phyloP scores from a whole-genome alignment of 176 grass and related monocot genomes.

The Bothriochloa decipiens region DNA sequence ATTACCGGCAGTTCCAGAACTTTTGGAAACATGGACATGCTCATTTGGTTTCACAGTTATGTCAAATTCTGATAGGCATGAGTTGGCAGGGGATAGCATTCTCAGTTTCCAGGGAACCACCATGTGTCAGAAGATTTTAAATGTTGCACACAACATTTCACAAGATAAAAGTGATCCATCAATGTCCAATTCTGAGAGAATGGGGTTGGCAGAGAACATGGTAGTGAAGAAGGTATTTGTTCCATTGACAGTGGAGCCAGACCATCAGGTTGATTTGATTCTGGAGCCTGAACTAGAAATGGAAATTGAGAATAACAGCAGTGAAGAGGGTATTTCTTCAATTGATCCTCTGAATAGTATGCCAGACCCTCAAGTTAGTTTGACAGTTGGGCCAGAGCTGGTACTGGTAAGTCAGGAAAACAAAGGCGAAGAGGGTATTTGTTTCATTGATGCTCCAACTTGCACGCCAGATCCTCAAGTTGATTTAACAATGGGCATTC shows the following conservation, averaged over 20 bases:
- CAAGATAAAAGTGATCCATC: slow-evolving; percentile 4
- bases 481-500: slow-evolving; percentile 6
- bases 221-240: slow-evolving; percentile 28
- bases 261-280: slow-evolving; percentile 30
- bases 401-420: slow-evolving; percentile 31
- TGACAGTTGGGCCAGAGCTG: background rate
- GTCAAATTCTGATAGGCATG: slow-evolving; percentile 43
- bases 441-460: slow-evolving; percentile 37
- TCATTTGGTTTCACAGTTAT: slow-evolving; percentile 67
- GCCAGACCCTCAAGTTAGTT: slow-evolving; percentile 36
- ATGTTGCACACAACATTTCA: slow-evolving; percentile 11
- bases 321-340: slow-evolving; percentile 28
- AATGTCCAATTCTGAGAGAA: slow-evolving; percentile 20
- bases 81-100: slow-evolving; percentile 50
- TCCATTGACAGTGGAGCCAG: slow-evolving; percentile 21
- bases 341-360: slow-evolving; percentile 30
- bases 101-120: slow-evolving; percentile 69
- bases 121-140: slow-evolving; percentile 64
- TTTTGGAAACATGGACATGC: slow-evolving; percentile 63
- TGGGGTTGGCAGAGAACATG: slow-evolving; percentile 4
- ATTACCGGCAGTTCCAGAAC: slow-evolving; percentile 63
- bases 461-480: slow-evolving; percentile 21
- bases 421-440: slow-evolving; percentile 17
- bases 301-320: slow-evolving; percentile 4
- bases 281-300: background rate